Evolutionary conservation across 208 protist genomes (phyloP).

Genomic region (Lotmaria passim): DNA sequence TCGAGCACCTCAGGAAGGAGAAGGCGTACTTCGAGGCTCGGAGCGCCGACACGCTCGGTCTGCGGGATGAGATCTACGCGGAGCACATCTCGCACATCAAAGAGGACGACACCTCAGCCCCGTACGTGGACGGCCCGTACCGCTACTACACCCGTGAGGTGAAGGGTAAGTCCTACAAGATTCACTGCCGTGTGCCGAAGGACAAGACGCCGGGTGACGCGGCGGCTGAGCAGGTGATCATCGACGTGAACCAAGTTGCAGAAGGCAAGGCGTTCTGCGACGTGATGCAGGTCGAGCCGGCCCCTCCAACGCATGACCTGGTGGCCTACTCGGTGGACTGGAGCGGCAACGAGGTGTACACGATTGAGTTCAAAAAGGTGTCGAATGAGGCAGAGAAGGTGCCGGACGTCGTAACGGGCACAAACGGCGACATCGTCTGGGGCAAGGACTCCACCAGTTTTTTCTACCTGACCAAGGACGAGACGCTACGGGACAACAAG

Average conservation of each 20-base stretch:
- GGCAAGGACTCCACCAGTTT: conserved; percentile 59
- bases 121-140: conserved; percentile 70
- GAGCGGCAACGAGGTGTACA: conserved; percentile 87
- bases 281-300: conserved; percentile 56
- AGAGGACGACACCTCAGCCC: conserved; percentile 81
- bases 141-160: conserved; percentile 87
- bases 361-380: conserved; percentile 62
- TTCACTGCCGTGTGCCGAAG: conserved; percentile 78
- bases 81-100: conserved; percentile 90
- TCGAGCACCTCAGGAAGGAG: conserved; percentile 83
- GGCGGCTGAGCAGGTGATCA: conserved; percentile 72
- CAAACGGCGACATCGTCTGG: conserved; percentile 83
- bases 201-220: conserved; percentile 50
- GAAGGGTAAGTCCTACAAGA: conserved; percentile 87
- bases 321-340: conserved; percentile 88
- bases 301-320: conserved; percentile 63
- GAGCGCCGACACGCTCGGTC: conserved; percentile 60
- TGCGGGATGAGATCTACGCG: conserved; percentile 74
- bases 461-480: conserved; percentile 89
- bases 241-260: conserved; percentile 86
- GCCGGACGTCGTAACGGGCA: conserved; percentile 66
- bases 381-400: conserved; percentile 26
- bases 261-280: conserved; percentile 85
- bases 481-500: conserved; percentile 76
- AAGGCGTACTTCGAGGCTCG: conserved; percentile 77